phyloP scores from a whole-genome alignment of 1,284 basidiomycete species.

The Apiotrichum porosum region DNA sequence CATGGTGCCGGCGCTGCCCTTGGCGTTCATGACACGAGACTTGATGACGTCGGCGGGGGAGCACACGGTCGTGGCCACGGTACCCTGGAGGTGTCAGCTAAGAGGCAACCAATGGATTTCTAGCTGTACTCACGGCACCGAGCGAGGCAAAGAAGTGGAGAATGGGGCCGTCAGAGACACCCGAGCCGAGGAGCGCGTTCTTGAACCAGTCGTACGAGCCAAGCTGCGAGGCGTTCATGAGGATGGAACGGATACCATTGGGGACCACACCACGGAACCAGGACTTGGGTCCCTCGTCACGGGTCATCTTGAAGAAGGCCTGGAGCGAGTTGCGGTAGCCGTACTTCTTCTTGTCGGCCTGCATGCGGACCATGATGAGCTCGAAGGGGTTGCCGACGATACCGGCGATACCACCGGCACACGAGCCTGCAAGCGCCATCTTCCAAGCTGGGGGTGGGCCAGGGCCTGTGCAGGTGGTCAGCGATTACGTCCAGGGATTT shows the following conservation, averaged over 20 bases:
- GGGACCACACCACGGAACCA: slow-evolving; percentile 75
- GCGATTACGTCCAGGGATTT: too few relatives aligned
- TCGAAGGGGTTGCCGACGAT: slow-evolving; percentile 83
- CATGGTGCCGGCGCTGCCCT: slow-evolving; percentile 69
- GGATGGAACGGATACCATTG: slow-evolving; percentile 74
- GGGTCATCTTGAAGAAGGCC: slow-evolving; percentile 76
- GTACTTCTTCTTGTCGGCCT: slow-evolving; percentile 83
- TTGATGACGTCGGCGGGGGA: slow-evolving; percentile 89
- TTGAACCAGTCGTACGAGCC: slow-evolving; percentile 92
- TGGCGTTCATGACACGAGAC: slow-evolving; percentile 82
- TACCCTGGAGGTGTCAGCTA: too few relatives aligned
- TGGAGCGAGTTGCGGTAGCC: slow-evolving; percentile 84
- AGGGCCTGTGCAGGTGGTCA: slow-evolving; percentile 17
- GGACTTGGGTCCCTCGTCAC: slow-evolving; percentile 71
- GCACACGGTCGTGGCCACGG: slow-evolving; percentile 88
- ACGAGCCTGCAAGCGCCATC: slow-evolving; percentile 64
- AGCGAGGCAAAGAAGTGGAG: slow-evolving; percentile 81
- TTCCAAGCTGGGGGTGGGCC: slow-evolving; percentile 65
- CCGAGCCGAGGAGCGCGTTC: slow-evolving; percentile 63
- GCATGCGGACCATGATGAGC: slow-evolving; percentile 77
- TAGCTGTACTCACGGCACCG: too few relatives aligned
- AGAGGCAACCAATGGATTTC: too few relatives aligned
- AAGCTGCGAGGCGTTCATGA: slow-evolving; percentile 90
- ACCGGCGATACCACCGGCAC: slow-evolving; percentile 75
- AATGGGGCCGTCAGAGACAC: slow-evolving; percentile 70